Conservation (phyloP, 2,329 filamentous ascomycete genomes). For the Cordyceps cicadae region DNA sequence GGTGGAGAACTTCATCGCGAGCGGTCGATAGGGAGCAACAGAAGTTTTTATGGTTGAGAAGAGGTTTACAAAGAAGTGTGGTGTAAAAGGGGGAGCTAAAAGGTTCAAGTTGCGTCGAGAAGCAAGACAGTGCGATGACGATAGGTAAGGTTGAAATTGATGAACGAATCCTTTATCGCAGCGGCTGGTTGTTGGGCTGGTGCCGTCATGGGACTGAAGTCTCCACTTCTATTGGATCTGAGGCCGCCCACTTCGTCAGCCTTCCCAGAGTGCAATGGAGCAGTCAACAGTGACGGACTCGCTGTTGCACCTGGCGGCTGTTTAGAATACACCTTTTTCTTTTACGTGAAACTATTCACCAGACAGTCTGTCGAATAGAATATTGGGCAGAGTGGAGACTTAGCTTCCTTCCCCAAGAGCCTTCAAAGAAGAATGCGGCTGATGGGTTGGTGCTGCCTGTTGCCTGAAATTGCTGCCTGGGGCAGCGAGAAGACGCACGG, state of each 20-base stretch:
- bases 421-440: not conserved
- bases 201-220: slow-evolving; percentile 30
- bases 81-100: not conserved
- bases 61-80: not conserved
- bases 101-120: not conserved
- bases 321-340: not conserved
- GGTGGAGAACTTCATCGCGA: slow-evolving; percentile 29
- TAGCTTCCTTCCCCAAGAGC: no score
- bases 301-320: not conserved
- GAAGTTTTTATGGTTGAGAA: not conserved
- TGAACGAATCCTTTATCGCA: not conserved
- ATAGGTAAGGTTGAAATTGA: not conserved
- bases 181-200: slow-evolving; percentile 13
- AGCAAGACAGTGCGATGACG: not conserved
- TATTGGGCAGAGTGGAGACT: not conserved
- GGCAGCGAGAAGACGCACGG: slow-evolving; percentile 17
- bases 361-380: not conserved
- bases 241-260: slow-evolving; percentile 6
- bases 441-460: not conserved
- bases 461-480: slow-evolving; percentile 11
- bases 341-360: not conserved
- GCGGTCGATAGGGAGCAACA: not conserved
- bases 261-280: not conserved
- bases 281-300: not conserved
- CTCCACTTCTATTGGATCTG: slow-evolving; percentile 19